Conservation (phyloP, 2,329 filamentous ascomycete species). For the Cladorrhinum sp. region DNA sequence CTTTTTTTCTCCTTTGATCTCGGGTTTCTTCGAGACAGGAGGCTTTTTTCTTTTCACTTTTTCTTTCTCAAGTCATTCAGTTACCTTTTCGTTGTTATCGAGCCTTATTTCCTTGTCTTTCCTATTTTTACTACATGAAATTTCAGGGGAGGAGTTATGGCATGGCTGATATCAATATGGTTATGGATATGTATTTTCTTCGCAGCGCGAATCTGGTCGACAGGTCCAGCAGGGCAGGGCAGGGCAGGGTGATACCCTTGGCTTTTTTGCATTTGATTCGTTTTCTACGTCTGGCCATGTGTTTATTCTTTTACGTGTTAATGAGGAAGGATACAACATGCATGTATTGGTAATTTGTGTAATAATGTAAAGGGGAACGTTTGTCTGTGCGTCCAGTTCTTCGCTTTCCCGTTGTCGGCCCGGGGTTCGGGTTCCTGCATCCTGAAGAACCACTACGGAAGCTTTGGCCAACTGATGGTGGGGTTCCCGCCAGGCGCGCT, state of each 20-base stretch:
- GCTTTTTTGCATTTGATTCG: background rate
- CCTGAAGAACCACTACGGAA: background rate
- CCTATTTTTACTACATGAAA: no score
- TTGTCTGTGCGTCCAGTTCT: background rate
- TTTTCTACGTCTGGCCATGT: background rate
- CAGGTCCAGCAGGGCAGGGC: background rate
- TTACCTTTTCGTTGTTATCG: background rate
- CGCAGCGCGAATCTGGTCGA: background rate
- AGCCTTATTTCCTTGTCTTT: background rate
- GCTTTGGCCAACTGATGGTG: background rate
- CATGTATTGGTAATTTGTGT: background rate
- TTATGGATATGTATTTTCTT: background rate
- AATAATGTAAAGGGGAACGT: no score
- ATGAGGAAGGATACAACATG: background rate
- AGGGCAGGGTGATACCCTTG: slow-evolving; percentile 8
- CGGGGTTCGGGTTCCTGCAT: background rate
- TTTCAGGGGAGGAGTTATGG: background rate
- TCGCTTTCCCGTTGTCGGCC: background rate
- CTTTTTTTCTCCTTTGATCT: background rate
- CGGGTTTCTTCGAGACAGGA: background rate
- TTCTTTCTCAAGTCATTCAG: no score
- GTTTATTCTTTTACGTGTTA: background rate
- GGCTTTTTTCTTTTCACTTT: background rate
- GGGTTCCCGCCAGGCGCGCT: background rate
- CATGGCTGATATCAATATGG: background rate